Evolutionary conservation across 2,329 filamentous ascomycete genomes (phyloP).

Genomic region (Fusarium euwallaceae): DNA sequence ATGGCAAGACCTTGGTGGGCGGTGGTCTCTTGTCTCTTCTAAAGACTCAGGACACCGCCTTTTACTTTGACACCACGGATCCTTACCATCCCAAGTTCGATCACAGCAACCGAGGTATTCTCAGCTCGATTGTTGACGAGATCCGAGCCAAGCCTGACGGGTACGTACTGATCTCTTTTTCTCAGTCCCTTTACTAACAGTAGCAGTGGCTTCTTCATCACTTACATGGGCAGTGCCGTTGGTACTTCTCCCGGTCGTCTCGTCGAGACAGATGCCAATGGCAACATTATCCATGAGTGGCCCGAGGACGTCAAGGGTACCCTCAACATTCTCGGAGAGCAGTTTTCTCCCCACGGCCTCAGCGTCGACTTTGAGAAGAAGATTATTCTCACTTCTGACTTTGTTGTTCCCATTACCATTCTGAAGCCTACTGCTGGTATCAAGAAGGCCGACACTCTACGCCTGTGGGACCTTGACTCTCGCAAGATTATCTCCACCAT

Average conservation of each 20-base stretch:
- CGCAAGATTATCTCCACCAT: slow-evolving; percentile 71
- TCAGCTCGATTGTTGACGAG: slow-evolving; percentile 72
- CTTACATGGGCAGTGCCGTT: slow-evolving; percentile 71
- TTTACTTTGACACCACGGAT: slow-evolving; percentile 71
- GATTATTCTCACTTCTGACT: slow-evolving; percentile 72
- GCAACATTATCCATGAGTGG: slow-evolving; percentile 73
- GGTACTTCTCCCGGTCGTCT: slow-evolving; percentile 71
- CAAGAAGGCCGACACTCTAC: slow-evolving; percentile 67
- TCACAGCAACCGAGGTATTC: slow-evolving; percentile 71
- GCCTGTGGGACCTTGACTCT: slow-evolving; percentile 68
- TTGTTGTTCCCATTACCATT: slow-evolving; percentile 71
- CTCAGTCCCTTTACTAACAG: background rate
- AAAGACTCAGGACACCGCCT: slow-evolving; percentile 72
- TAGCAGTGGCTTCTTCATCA: slow-evolving; percentile 67
- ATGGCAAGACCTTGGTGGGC: slow-evolving; percentile 70
- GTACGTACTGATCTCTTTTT: slow-evolving; percentile 20
- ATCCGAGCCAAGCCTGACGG: slow-evolving; percentile 74
- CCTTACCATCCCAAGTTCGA: slow-evolving; percentile 70
- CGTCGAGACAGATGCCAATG: slow-evolving; percentile 70
- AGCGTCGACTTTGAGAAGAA: slow-evolving; percentile 69
- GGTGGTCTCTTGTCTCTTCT: slow-evolving; percentile 70
- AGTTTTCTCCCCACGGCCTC: slow-evolving; percentile 73
- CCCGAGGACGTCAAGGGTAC: slow-evolving; percentile 67
- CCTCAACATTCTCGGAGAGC: slow-evolving; percentile 69
- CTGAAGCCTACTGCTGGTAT: slow-evolving; percentile 70